phyloP scores from a whole-genome alignment of 1,139 yeast species.

The Lodderomyces orthopsilosis region DNA sequence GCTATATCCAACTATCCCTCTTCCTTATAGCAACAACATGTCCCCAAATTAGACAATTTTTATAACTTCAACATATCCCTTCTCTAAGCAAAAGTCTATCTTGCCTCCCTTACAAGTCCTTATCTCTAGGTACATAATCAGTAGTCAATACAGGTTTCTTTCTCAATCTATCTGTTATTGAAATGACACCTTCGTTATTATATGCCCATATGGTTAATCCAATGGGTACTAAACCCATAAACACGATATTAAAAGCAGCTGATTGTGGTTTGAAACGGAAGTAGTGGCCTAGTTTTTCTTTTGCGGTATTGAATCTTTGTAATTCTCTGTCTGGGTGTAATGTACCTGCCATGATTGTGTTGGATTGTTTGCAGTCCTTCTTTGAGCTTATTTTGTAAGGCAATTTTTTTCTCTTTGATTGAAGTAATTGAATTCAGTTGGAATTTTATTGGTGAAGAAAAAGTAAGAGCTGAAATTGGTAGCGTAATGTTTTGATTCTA shows the following conservation, averaged over 20 bases:
- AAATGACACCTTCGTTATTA: conserved; percentile 35
- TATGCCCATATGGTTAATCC: conserved; percentile 39
- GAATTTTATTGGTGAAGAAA: conserved; percentile 6
- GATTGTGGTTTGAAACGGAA: conserved; percentile 46
- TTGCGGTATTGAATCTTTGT: conserved; percentile 43
- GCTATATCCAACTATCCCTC: too few species aligned
- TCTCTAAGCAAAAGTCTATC: too few species aligned
- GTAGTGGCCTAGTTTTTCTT: conserved; percentile 41
- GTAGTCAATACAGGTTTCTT: conserved; percentile 33
- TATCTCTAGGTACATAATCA: conserved; percentile 45
- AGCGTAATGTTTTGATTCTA: conserved; percentile 2
- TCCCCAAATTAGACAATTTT: too few species aligned
- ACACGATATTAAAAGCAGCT: conserved; percentile 32
- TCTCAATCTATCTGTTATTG: conserved; percentile 38
- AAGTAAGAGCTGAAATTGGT: background rate
- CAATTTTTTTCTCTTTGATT: too few species aligned
- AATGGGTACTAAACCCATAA: conserved; percentile 41
- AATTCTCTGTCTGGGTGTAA: conserved; percentile 45
- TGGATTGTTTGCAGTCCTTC: too few species aligned
- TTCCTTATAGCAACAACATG: too few species aligned
- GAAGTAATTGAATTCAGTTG: conserved; percentile 2
- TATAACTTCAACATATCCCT: too few species aligned
- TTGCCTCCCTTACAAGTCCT: conserved; percentile 32
- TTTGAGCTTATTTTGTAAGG: background rate
- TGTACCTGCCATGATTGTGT: conserved; percentile 40